Percentiles rank a stretch among this genome's conserved stretches.
phyloP scores from a whole-genome alignment of 2,329 filamentous ascomycete species.

The Pseudogymnoascus sp. region DNA sequence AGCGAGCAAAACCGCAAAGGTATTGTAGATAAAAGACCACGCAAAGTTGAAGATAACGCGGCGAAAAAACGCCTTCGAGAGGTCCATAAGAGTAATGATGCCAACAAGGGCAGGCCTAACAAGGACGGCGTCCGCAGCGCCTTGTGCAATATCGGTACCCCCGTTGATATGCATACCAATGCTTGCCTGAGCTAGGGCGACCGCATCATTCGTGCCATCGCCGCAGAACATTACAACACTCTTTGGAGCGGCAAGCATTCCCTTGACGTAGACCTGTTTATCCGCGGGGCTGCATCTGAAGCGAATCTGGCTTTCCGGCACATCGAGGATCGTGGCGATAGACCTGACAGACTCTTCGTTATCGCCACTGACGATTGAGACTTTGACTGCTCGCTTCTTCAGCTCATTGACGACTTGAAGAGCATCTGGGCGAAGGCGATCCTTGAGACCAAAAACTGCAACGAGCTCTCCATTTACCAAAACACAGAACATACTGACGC shows the following conservation, averaged over 20 bases:
- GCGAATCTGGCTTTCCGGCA: slow-evolving; percentile 28
- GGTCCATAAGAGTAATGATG: slow-evolving; percentile 49
- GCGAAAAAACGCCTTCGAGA: slow-evolving; percentile 31
- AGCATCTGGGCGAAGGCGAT: slow-evolving; percentile 38
- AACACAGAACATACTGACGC: slow-evolving; percentile 40
- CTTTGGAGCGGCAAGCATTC: not conserved
- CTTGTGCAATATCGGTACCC: slow-evolving; percentile 55
- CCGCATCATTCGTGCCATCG: slow-evolving; percentile 73
- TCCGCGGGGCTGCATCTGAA: slow-evolving; percentile 30
- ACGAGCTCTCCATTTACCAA: slow-evolving; percentile 28
- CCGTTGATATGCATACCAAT: slow-evolving; percentile 62
- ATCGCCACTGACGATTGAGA: slow-evolving; percentile 46
- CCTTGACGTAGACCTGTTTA: slow-evolving; percentile 19
- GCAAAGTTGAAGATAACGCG: slow-evolving; percentile 53
- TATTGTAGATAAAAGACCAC: slow-evolving; percentile 56
- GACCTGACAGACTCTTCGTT: slow-evolving; percentile 38
- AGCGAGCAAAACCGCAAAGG: slow-evolving; percentile 51
- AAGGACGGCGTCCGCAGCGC: slow-evolving; percentile 62
- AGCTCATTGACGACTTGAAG: slow-evolving; percentile 28
- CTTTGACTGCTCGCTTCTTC: slow-evolving; percentile 30
- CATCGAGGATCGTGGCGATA: slow-evolving; percentile 31
- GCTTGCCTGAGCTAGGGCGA: slow-evolving; percentile 61
- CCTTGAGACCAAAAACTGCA: slow-evolving; percentile 38
- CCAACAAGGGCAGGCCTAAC: slow-evolving; percentile 48
- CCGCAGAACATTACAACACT: slow-evolving; percentile 58